A percentile compares a stretch with the other conserved stretches of the same genome.
phyloP scores from a whole-genome alignment of 768 basidiomycete species.

The Hygrocybe punicea region DNA sequence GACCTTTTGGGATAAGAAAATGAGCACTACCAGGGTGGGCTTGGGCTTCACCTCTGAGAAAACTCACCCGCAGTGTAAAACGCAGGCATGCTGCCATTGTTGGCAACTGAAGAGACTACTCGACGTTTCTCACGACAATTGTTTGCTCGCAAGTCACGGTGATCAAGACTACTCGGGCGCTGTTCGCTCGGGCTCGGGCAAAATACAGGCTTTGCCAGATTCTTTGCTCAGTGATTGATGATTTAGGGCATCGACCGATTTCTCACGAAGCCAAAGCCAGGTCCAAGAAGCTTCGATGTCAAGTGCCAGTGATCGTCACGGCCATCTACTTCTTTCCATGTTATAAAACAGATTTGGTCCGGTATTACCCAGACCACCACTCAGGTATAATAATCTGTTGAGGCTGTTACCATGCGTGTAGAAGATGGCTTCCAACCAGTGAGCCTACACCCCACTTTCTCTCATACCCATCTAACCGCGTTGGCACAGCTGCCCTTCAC shows the following conservation, averaged over 20 bases:
- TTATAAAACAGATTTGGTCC: background rate
- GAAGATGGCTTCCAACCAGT: conserved; percentile 69
- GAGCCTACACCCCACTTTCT: conserved; percentile 7
- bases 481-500: conserved; percentile 45
- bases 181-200: background rate
- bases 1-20: conserved; percentile 52
- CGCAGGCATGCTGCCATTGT: conserved; percentile 66
- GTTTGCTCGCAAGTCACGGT: background rate
- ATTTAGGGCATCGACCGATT: conserved; percentile 3
- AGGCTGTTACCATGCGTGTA: conserved; percentile 45
- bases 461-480: background rate
- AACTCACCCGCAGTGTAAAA: conserved; percentile 59
- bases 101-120: background rate
- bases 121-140: background rate
- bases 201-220: background rate
- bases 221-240: background rate
- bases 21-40: no score
- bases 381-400: background rate
- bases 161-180: background rate
- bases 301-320: no score
- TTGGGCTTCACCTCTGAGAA: background rate
- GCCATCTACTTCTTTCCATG: background rate
- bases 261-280: background rate
- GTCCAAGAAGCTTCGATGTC: no score
- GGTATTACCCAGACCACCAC: background rate